A percentile compares a stretch with the other conserved stretches of the same genome.
phyloP scores from a whole-genome alignment of 495 filamentous ascomycete genomes.

The Penicillium riverlandense region DNA sequence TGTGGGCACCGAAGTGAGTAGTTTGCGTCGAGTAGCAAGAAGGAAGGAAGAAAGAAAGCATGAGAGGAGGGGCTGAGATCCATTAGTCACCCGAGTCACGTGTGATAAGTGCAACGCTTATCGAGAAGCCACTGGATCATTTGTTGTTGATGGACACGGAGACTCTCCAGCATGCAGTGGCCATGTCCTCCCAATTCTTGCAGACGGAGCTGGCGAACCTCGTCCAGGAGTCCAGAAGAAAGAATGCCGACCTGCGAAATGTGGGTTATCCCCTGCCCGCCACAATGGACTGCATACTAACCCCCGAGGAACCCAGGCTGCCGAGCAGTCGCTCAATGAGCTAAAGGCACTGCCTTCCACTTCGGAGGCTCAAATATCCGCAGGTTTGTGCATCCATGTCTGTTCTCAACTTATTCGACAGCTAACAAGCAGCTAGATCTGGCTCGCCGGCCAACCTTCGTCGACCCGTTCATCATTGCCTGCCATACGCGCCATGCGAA shows the following conservation, averaged over 20 bases:
- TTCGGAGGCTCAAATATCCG: slow-evolving; percentile 75
- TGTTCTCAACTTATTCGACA: too few relatives aligned
- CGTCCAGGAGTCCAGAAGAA: slow-evolving; percentile 92
- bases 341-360: slow-evolving; percentile 71
- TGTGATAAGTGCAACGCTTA: slow-evolving; percentile 19
- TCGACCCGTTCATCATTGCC: slow-evolving; percentile 87
- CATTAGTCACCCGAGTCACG: slow-evolving; percentile 14
- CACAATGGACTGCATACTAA: slow-evolving; percentile 1
- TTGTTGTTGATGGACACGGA: slow-evolving; percentile 20
- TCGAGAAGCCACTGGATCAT: slow-evolving; percentile 23
- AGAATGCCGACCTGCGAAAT: slow-evolving; percentile 80
- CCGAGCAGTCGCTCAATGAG: slow-evolving; percentile 88
- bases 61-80: too few relatives aligned
- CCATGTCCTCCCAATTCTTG: slow-evolving; percentile 91
- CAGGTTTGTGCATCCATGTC: slow-evolving; percentile 48
- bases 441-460: slow-evolving; percentile 69
- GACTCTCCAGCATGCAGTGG: slow-evolving; percentile 6
- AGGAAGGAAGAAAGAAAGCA: neutral
- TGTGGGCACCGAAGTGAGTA: slow-evolving; percentile 9
- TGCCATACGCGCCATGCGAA: slow-evolving; percentile 85
- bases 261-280: slow-evolving; percentile 35
- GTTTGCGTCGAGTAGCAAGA: neutral
- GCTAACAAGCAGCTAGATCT: slow-evolving; percentile 52
- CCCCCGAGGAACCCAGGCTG: slow-evolving; percentile 52
- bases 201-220: slow-evolving; percentile 84